A percentile compares a stretch with the other conserved stretches of the same genome.
Conservation (phyloP, 192 early-diverging fungal genomes). For the Umbelopsis sp. region DNA sequence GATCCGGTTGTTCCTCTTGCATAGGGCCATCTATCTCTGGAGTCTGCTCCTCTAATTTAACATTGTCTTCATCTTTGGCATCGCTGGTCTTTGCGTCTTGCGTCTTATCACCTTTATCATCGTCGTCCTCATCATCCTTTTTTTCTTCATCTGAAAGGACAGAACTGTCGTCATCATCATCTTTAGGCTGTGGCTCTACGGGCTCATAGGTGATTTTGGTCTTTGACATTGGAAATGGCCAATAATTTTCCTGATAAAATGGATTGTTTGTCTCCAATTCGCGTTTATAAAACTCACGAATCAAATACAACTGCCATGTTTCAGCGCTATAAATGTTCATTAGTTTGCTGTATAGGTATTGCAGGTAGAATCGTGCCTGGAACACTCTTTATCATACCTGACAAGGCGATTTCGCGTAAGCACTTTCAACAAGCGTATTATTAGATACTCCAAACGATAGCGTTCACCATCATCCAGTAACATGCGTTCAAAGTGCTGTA, state of each 20-base stretch:
- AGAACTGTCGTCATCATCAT: neutral
- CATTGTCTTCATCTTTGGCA: neutral
- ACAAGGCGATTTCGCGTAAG: conserved; percentile 48
- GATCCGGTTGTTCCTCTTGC: conserved; percentile 6
- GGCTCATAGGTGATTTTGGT: conserved; percentile 8
- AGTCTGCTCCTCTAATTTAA: conserved; percentile 16
- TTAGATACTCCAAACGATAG: conserved; percentile 45
- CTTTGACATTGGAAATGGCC: conserved; percentile 21
- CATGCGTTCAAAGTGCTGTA: conserved; percentile 54
- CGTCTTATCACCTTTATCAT: neutral
- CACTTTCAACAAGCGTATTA: conserved; percentile 50
- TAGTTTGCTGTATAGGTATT: neutral
- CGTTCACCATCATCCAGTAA: conserved; percentile 48
- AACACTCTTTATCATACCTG: conserved; percentile 35
- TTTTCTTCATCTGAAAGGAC: neutral
- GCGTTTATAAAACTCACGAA: conserved; percentile 35
- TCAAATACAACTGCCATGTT: conserved; percentile 32
- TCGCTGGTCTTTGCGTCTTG: neutral
- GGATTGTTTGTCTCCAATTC: conserved; percentile 43
- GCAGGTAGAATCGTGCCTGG: neutral
- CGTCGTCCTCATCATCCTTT: neutral
- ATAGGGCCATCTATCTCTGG: neutral
- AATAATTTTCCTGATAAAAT: conserved; percentile 23
- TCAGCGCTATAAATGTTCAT: conserved; percentile 7
- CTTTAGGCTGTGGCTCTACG: neutral